Base-by-base conservation (phyloP, 345 rosid genomes). In the Pseudoturritis turrita region DNA sequence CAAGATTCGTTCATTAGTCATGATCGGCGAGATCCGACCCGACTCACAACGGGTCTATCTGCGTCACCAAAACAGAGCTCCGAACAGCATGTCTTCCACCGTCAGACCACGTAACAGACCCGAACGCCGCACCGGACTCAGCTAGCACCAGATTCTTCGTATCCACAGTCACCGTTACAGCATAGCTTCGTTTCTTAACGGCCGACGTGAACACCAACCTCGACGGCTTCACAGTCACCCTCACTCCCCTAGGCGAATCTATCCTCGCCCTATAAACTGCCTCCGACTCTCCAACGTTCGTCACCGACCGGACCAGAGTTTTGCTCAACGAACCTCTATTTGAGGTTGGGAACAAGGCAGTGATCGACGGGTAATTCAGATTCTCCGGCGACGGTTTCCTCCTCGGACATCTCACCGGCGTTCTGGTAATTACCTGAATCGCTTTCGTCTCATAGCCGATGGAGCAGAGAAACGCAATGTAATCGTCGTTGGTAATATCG, bases 361-460 rank as follows among this genome's bases (percentile, higher is more conserved):
- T 82, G 3, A 91, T 60, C 6, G 94, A 89, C 0, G 94, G 97
- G 77, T 91, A 91, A 72, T 91, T 87, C 5, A 89, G 84, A 62
- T 85, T 86, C 76, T 80, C 92, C 0, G 89, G 84, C 62, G 68
- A 60, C 4, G 90, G 83, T 78, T 62, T 91, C 77, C 67, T 86
- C 44, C 13, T 73, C 0, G 88, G 86, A 70, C 94, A 91, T 26
- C 23, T 79, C n/a, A 68, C 83, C 0, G 86, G 88, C 3, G 73
- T 26, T 57, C 92, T 76, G 0, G 92, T 86, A 67, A 89, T 81
- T 40, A 91, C 90, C 75, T 89, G 90, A 52, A 91, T 83, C 18
- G 81, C 40, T 51, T 82, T 88, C 0, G 86, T 80, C 10, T 85
- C 83, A 49, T 89, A 91, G 10, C 94, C 86, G 3, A 86, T 81